Evolutionary conservation across 2,329 filamentous ascomycete genomes (phyloP).

Genomic region (Alternaria consortialis): DNA sequence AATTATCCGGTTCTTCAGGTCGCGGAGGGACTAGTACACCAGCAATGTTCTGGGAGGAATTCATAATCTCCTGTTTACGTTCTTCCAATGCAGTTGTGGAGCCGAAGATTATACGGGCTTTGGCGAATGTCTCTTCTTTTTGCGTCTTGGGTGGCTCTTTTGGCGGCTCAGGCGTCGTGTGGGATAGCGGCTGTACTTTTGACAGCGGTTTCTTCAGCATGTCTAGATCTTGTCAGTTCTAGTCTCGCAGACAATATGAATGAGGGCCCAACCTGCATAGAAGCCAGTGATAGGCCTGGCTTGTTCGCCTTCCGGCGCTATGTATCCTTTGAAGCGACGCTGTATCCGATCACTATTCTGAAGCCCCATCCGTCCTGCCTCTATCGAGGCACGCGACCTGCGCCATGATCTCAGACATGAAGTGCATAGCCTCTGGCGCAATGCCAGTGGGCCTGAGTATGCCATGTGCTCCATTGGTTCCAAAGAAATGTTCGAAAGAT

Average conservation of each 20-base stretch:
- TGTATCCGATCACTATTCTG: conserved; percentile 49
- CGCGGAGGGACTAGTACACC: conserved; percentile 84
- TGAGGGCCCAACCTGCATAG: conserved; percentile 43
- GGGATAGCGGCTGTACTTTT: conserved; percentile 42
- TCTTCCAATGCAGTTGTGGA: conserved; percentile 78
- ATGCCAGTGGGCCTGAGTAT: conserved; percentile 24
- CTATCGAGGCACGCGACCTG: conserved; percentile 1
- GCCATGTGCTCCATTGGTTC: conserved; percentile 26
- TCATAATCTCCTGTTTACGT: conserved; percentile 67
- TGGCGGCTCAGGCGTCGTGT: conserved; percentile 44
- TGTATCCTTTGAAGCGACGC: conserved; percentile 46
- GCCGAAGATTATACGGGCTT: conserved; percentile 80
- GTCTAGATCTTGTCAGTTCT: conserved; percentile 44
- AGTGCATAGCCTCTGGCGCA: conserved; percentile 36
- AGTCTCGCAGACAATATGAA: not conserved
- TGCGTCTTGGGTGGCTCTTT: conserved; percentile 55
- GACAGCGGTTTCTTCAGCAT: conserved; percentile 45
- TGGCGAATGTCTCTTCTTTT: conserved; percentile 64
- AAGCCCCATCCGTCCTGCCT: conserved; percentile 32
- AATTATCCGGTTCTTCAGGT: conserved; percentile 93
- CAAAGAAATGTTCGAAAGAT: not conserved
- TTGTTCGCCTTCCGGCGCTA: conserved; percentile 50
- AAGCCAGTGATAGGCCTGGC: conserved; percentile 50
- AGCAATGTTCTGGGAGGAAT: conserved; percentile 71
- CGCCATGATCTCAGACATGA: conserved; percentile 34